A percentile compares a stretch with the other conserved stretches of the same genome.
phyloP scores from a whole-genome alignment of 2,329 filamentous ascomycete species.

The Dothistroma pini region DNA sequence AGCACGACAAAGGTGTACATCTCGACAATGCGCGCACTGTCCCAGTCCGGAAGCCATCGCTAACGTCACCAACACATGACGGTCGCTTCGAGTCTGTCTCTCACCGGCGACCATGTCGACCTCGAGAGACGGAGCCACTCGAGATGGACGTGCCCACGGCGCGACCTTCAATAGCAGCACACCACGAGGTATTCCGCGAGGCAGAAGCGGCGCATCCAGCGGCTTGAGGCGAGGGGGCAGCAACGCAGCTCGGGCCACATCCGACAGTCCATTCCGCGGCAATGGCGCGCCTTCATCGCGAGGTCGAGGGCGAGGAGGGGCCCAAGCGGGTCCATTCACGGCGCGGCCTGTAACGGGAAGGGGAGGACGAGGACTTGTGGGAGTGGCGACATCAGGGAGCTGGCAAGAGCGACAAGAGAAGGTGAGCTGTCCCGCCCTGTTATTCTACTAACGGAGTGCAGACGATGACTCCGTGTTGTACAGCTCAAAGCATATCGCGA shows the following conservation, averaged over 20 bases:
- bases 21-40: conserved; percentile 7
- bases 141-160: conserved; percentile 20
- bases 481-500: conserved; percentile 49
- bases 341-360: not conserved
- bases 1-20: conserved; percentile 3
- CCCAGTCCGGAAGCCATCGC: conserved; percentile 7
- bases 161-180: conserved; percentile 5
- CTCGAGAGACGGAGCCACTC: conserved; percentile 12
- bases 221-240: conserved; percentile 7
- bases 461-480: conserved; percentile 26
- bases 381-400: conserved; percentile 13
- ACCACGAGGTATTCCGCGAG: conserved; percentile 4
- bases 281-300: conserved; percentile 2
- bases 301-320: conserved; percentile 4
- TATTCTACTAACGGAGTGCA: conserved; percentile 25
- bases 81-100: conserved; percentile 9
- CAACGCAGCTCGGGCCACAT: conserved; percentile 6
- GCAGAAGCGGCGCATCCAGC: conserved; percentile 6
- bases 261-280: not conserved
- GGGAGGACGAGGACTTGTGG: not conserved
- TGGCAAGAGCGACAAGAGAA: conserved; percentile 23
- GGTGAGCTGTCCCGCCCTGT: conserved; percentile 17
- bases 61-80: conserved; percentile 19
- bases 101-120: conserved; percentile 23
- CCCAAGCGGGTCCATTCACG: not conserved